Evolutionary conservation across 352 stramenopile species (phyloP).

Genomic region (Phytophthora constricta): DNA sequence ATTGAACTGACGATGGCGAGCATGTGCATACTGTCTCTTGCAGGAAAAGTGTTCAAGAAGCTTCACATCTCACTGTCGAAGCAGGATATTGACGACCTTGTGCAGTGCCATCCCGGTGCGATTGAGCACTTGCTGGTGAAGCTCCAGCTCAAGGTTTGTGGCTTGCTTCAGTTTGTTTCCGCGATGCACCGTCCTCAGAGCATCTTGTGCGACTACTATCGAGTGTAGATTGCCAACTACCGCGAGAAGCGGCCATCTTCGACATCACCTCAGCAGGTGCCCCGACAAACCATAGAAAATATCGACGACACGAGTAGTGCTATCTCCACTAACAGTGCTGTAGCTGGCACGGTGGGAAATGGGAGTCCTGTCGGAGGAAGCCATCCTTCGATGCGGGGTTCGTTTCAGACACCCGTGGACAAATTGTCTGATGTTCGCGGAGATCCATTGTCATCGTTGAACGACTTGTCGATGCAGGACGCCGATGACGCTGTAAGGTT

Average conservation of each 20-base stretch:
- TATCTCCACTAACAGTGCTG: constrained; percentile 31
- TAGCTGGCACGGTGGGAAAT: constrained; percentile 28
- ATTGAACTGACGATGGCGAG: neutral
- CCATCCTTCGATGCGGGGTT: constrained; percentile 11
- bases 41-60: constrained; percentile 87
- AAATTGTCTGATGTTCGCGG: constrained; percentile 51
- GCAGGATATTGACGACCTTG: constrained; percentile 92
- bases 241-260: constrained; percentile 63
- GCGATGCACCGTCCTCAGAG: neutral
- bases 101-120: constrained; percentile 86
- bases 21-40: constrained; percentile 5
- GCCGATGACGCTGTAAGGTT: constrained; percentile 8
- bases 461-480: constrained; percentile 40
- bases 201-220: neutral
- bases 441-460: constrained; percentile 39
- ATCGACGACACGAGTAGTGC: constrained; percentile 49
- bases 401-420: constrained; percentile 27
- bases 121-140: constrained; percentile 93
- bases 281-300: constrained; percentile 32
- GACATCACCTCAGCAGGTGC: constrained; percentile 16
- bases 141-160: constrained; percentile 89
- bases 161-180: neutral
- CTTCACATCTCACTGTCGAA: constrained; percentile 86
- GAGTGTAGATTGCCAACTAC: constrained; percentile 78
- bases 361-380: constrained; percentile 21